Evolutionary conservation across 176 grass and related monocot genomes (phyloP).

Genomic region (Ensete ventricosum): DNA sequence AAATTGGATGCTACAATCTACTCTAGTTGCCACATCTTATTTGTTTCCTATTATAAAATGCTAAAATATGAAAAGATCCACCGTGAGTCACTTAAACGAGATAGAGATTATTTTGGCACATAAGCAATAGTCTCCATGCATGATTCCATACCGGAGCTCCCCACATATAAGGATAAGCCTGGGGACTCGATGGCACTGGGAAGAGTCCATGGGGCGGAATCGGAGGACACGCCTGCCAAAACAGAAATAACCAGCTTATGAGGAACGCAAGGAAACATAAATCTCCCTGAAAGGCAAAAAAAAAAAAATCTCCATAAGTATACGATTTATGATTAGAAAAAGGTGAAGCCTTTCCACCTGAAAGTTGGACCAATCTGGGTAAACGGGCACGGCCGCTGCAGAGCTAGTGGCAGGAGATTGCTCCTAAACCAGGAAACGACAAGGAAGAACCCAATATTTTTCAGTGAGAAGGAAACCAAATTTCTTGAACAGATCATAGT

Average conservation of each 20-base stretch:
- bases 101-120: background rate
- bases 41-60: background rate
- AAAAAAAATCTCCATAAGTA: background rate
- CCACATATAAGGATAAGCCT: conserved; percentile 96
- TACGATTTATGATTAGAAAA: conserved; percentile 1
- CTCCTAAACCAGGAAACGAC: conserved; percentile 46
- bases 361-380: conserved; percentile 83
- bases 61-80: background rate
- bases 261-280: background rate
- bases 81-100: background rate
- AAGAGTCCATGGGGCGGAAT: conserved; percentile 90
- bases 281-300: background rate
- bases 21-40: background rate
- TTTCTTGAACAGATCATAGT: background rate
- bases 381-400: conserved; percentile 37
- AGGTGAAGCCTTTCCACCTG: conserved; percentile 38
- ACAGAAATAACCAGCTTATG: conserved; percentile 5
- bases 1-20: background rate
- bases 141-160: conserved; percentile 57
- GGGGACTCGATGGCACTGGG: conserved; percentile 57
- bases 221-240: conserved; percentile 63
- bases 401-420: conserved; percentile 46
- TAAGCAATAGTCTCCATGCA: conserved; percentile 4
- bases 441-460: background rate
- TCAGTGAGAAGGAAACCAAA: background rate